Evolutionary conservation across 164 flowering plant species (phyloP), one percentile per base, ranked within the genome.

Genomic region (Vitis cinerea): DNA sequence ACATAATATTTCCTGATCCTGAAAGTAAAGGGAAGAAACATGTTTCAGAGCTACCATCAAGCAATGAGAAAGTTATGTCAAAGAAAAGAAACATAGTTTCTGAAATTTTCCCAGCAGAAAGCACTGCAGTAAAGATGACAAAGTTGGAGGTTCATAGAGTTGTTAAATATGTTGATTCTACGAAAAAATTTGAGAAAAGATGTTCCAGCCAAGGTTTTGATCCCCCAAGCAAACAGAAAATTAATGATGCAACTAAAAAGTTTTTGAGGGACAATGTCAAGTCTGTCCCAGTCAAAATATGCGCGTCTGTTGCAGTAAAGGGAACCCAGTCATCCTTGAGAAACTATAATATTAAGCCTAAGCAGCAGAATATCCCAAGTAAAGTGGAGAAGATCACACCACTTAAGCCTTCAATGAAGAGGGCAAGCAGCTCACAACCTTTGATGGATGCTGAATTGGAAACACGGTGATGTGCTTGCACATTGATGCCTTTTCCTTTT

Each of bases 1-100:
- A 89, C 70, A 71, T 89, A 29, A 64, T 29, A 60, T 89, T 91
- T 66, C 87, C 92, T 23, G 77, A 71, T 59, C 31, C 60, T 50
- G 72, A 62, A 16, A 67, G 50, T 19, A 82, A 73, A 74, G 78
- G 70, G 61, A 76, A 57, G 59, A 37, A 49, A 51, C 48, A 17
- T 15, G 55, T 66, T 31, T 59, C 69, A 57, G 61, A 68, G 60
- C 61, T 59, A 47, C 66, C 54, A 52, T 47, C 64, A 44, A 55
- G 58, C 23, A 72, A 65, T 58, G 63, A 58, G 61, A 79, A 74
- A 64, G 19, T 37, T 59, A 12, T 71, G 50, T 23, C 61, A 44
- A 74, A 72, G 70, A 80, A 65, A 65, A 81, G 70, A 75, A 52
- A 4, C 61, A 50, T 63, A 30, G 56, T 16, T 54, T 63, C 67